Conservation (phyloP, 495 filamentous ascomycete genomes). For the Neurospora sp. region DNA sequence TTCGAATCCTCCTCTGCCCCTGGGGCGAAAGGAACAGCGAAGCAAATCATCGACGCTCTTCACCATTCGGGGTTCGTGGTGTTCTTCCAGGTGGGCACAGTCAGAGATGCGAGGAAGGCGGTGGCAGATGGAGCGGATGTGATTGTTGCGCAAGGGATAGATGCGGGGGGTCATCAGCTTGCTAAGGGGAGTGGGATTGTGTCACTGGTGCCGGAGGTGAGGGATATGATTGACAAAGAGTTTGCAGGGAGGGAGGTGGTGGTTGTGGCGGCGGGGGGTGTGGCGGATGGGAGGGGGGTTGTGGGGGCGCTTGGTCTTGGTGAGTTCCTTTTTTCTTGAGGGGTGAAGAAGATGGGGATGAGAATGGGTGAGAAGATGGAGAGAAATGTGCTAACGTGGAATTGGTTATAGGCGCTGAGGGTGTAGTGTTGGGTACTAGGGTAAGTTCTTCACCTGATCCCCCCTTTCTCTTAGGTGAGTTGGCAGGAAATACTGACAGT, state of each 20-base stretch:
- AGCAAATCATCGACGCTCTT: slow-evolving; percentile 15
- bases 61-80: slow-evolving; percentile 19
- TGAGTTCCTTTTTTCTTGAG: slow-evolving; percentile 2
- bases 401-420: slow-evolving; percentile 39
- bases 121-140: slow-evolving; percentile 44
- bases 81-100: slow-evolving; percentile 54
- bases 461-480: neutral
- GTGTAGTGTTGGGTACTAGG: slow-evolving; percentile 59
- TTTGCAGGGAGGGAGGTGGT: slow-evolving; percentile 33
- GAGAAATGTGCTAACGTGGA: neutral
- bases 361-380: neutral
- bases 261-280: slow-evolving; percentile 63
- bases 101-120: slow-evolving; percentile 43
- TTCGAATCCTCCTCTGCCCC: neutral
- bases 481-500: neutral
- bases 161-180: slow-evolving; percentile 69
- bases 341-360: neutral
- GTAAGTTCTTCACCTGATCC: slow-evolving; percentile 19
- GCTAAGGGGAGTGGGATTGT: slow-evolving; percentile 45
- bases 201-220: slow-evolving; percentile 30
- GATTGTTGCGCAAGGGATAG: slow-evolving; percentile 61
- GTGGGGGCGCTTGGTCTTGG: slow-evolving; percentile 57
- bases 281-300: slow-evolving; percentile 55
- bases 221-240: slow-evolving; percentile 39
- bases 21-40: neutral